These are phyloP conservation scores for Ceratobasidium papillatum DNA, from an alignment of 1,284 basidiomycete species.

Conservation along the genomic window DNA sequence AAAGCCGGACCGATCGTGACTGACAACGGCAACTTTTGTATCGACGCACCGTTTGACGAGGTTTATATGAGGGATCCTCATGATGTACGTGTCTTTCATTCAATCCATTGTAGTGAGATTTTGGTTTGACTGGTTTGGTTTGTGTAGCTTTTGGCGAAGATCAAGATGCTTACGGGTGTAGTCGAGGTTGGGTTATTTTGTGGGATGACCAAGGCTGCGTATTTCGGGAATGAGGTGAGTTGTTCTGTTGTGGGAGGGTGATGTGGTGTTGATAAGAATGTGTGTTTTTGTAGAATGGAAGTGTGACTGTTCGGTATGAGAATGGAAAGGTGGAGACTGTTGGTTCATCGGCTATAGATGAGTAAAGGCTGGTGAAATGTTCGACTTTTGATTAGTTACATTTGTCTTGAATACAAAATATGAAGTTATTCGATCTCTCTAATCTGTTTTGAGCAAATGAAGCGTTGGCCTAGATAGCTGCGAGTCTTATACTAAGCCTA, in stretches of 20 bases:
- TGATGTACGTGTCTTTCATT: conserved; percentile 59
- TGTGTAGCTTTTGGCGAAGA: conserved; percentile 69
- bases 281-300: conserved; percentile 52
- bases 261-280: conserved; percentile 24
- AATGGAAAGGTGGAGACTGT: conserved; percentile 53
- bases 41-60: conserved; percentile 86
- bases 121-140: neutral
- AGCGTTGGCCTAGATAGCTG: too few species aligned
- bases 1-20: conserved; percentile 95
- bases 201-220: conserved; percentile 91
- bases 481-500: too few species aligned
- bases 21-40: conserved; percentile 96
- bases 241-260: conserved; percentile 46
- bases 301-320: conserved; percentile 52
- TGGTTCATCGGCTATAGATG: conserved; percentile 1
- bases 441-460: too few species aligned
- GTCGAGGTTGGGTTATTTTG: conserved; percentile 98
- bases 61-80: conserved; percentile 75
- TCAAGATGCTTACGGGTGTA: conserved; percentile 94
- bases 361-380: neutral
- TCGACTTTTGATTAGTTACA: neutral
- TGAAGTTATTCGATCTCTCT: too few species aligned
- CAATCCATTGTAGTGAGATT: neutral
- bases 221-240: conserved; percentile 91
- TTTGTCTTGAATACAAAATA: too few species aligned